phyloP scores from a whole-genome alignment of 345 rosid genomes.

The Lepidium didymum region DNA sequence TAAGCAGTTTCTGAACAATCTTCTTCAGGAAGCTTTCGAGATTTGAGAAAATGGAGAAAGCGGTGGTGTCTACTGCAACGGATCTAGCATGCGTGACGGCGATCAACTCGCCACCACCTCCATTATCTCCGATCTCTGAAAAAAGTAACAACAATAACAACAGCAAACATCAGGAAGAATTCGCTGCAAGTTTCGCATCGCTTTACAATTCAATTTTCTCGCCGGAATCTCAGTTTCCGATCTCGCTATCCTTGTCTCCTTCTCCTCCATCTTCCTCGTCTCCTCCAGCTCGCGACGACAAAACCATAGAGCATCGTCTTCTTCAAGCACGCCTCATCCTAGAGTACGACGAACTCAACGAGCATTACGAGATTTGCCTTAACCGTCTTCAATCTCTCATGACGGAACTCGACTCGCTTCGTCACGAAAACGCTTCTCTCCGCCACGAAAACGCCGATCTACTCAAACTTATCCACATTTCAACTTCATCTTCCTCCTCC shows the following conservation, averaged over 20 bases:
- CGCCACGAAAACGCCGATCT: slow-evolving; percentile 55
- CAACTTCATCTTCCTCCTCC: slow-evolving; percentile 20
- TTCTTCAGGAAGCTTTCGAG: slow-evolving; percentile 19
- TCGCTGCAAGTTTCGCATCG: slow-evolving; percentile 46
- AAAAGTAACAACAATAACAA: slow-evolving; percentile 14
- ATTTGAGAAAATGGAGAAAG: slow-evolving; percentile 33
- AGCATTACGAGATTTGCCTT: slow-evolving; percentile 59
- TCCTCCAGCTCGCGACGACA: slow-evolving; percentile 23
- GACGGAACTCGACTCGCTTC: slow-evolving; percentile 51
- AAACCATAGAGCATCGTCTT: slow-evolving; percentile 54
- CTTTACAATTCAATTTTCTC: slow-evolving; percentile 62
- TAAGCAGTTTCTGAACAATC: neutral
- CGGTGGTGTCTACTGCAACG: slow-evolving; percentile 18
- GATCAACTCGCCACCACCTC: slow-evolving; percentile 26
- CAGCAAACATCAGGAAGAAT: slow-evolving; percentile 28
- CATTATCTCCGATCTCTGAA: slow-evolving; percentile 20
- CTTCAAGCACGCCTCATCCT: slow-evolving; percentile 62
- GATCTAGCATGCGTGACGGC: slow-evolving; percentile 26
- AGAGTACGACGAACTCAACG: slow-evolving; percentile 59
- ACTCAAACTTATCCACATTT: slow-evolving; percentile 43
- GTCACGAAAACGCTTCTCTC: slow-evolving; percentile 54
- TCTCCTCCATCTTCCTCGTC: slow-evolving; percentile 45
- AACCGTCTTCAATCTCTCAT: slow-evolving; percentile 45
- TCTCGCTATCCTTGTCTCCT: slow-evolving; percentile 38
- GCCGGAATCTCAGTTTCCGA: slow-evolving; percentile 42